Evolutionary conservation across 345 rosid genomes (phyloP).

Genomic region (Linum usitatissimum): DNA sequence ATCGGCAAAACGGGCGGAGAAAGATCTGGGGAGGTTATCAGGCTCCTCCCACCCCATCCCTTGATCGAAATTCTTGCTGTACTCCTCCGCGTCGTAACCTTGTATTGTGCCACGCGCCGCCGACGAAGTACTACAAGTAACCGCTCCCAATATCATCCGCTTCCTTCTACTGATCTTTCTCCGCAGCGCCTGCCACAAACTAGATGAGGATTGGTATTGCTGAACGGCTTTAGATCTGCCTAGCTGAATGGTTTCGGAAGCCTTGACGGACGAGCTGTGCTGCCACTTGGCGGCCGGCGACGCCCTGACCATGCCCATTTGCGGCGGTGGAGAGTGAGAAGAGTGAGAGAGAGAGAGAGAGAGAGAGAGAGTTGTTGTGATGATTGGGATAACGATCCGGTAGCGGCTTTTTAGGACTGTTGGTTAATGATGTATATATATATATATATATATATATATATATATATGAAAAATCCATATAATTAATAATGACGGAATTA

Average conservation of each 20-base stretch:
- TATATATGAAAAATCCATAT: too few relatives aligned
- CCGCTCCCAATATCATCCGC: slow-evolving; percentile 15
- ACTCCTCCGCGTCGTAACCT: slow-evolving; percentile 15
- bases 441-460: too few relatives aligned
- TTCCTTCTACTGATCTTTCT: slow-evolving; percentile 14
- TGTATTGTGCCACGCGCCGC: background rate
- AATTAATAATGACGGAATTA: too few relatives aligned
- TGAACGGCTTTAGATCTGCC: slow-evolving; percentile 13
- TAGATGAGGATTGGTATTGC: background rate
- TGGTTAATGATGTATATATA: too few relatives aligned
- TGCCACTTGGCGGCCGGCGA: slow-evolving; percentile 8
- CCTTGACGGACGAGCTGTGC: slow-evolving; percentile 24
- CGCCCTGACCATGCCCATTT: background rate
- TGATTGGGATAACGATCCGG: background rate
- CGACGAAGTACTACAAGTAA: background rate
- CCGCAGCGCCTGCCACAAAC: slow-evolving; percentile 16
- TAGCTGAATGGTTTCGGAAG: slow-evolving; percentile 8
- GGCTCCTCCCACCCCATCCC: slow-evolving; percentile 19
- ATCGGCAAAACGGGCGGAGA: slow-evolving; percentile 24
- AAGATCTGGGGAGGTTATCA: slow-evolving; percentile 21
- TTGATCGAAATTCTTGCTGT: slow-evolving; percentile 20
- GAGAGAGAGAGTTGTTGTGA: background rate
- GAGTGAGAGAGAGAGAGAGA: background rate
- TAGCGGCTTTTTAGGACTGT: background rate
- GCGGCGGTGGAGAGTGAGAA: background rate